phyloP scores from a whole-genome alignment of 2,329 filamentous ascomycete species.

The Arachnomyces sp. region DNA sequence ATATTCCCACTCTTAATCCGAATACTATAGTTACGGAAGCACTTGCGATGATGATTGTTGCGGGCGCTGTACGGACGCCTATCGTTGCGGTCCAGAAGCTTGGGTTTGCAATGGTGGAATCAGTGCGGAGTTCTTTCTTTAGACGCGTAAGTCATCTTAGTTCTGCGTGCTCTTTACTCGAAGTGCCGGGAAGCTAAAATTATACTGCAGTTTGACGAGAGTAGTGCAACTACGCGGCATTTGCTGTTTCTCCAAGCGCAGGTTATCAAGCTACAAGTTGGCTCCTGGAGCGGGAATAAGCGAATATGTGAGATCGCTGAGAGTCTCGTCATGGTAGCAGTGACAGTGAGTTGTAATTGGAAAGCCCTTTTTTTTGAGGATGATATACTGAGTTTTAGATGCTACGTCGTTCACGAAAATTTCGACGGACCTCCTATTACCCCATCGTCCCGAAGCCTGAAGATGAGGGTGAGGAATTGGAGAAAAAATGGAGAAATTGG shows the following conservation, averaged over 20 bases:
- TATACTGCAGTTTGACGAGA: constrained; percentile 17
- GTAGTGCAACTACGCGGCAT: constrained; percentile 46
- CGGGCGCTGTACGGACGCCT: constrained; percentile 30
- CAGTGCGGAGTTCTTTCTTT: constrained; percentile 38
- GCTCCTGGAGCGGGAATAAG: constrained; percentile 52
- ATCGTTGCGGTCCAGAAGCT: constrained; percentile 32
- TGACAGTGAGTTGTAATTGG: constrained; percentile 31
- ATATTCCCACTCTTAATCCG: constrained; percentile 30
- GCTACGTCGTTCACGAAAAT: constrained; percentile 50
- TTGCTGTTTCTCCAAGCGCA: constrained; percentile 45
- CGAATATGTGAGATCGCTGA: constrained; percentile 53
- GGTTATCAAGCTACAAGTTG: constrained; percentile 44
- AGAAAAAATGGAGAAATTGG: constrained; percentile 60
- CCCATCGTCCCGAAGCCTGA: constrained; percentile 43
- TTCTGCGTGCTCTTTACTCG: constrained; percentile 40
- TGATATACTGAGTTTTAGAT: constrained; percentile 26
- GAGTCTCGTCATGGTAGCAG: constrained; percentile 46
- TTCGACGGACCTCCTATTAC: constrained; percentile 49
- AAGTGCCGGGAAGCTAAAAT: constrained; percentile 36
- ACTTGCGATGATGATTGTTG: constrained; percentile 29
- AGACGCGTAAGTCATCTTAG: constrained; percentile 51
- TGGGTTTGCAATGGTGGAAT: constrained; percentile 36
- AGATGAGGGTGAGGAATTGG: constrained; percentile 50
- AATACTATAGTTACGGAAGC: constrained; percentile 30
- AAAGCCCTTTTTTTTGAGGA: too few species aligned